Base-by-base conservation (phyloP, 1,139 yeast species). In the Taiozyma onychis region DNA sequence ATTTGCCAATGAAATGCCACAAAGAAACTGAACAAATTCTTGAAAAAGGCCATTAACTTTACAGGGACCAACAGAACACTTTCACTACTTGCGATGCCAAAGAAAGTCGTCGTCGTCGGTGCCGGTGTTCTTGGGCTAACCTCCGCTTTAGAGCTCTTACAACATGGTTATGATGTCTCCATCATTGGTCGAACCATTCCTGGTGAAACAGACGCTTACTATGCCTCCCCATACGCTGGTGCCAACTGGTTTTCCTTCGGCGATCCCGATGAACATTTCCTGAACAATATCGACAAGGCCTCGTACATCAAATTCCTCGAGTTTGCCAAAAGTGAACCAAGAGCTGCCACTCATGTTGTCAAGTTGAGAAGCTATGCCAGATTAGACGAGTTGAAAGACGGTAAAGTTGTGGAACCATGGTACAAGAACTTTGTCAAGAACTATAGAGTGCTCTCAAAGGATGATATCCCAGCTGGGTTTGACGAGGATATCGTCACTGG, bases 211-310 rank as follows among this genome's bases (percentile, higher is more conserved):
- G 61, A 66, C 39, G 66, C 74, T 2, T 67, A 70, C 32, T 85
- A 82, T 58, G 81, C 91, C 0, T 81, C 88, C 0, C 79, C 85
- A 1, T 82, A 85, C 79, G 89, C 90, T 0, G 93, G 93, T 2
- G 93, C 91, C 6, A 89, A 85, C 64, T 85, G 80, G 71, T 68
- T 85, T 46, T 87, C 90, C 14, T 77, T 76, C 54, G 89, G 88
- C 3, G 41, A 57, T 1, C 50, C 47, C 28, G 66, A 69, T 39
- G 71, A 65, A 2, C 56, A 61, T 4, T 82, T 80, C 44, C 61
- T 63, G 13, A 67, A 71, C 42, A 83, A 79, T 48, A 64, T 72
- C 34, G 69, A 70, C 48, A 67, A 76, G 50, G 70, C 83, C 0
- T 83, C 88, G 0, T 77, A 76, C 52, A 48, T 57, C 10, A 68